phyloP scores from a whole-genome alignment of 2,329 filamentous ascomycete genomes.

The Plectosphaerella cucumerina region DNA sequence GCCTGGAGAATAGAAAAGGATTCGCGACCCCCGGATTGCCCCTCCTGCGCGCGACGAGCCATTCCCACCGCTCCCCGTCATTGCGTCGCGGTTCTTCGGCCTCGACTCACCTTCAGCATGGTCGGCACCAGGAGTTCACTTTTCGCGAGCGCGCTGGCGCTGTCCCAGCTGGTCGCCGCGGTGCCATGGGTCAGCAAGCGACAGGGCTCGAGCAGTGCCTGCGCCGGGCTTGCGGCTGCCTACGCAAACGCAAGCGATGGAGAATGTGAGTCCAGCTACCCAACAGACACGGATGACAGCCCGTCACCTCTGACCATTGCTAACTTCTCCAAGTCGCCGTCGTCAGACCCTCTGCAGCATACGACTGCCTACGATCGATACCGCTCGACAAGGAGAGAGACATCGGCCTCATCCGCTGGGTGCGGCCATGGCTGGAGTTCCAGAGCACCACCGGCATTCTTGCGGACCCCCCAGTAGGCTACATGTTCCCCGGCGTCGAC shows the following conservation, averaged over 20 bases:
- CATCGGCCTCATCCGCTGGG: conserved; percentile 10
- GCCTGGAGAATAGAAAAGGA: background rate
- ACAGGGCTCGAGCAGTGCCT: background rate
- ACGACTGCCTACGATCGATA: conserved; percentile 14
- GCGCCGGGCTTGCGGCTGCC: conserved; percentile 1
- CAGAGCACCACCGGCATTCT: conserved; percentile 16
- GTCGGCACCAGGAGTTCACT: background rate
- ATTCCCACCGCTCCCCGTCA: background rate
- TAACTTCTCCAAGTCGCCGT: background rate
- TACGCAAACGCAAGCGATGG: background rate
- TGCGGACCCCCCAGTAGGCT: conserved; percentile 11
- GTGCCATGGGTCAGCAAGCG: background rate
- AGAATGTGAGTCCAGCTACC: background rate
- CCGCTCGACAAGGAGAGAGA: conserved; percentile 10
- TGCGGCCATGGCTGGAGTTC: conserved; percentile 13
- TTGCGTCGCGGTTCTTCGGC: background rate
- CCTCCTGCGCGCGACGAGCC: background rate
- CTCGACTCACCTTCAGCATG: background rate
- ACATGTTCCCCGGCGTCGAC: conserved; percentile 16
- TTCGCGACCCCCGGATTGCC: background rate
- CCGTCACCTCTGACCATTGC: background rate
- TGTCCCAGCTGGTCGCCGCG: background rate
- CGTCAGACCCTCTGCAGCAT: conserved; percentile 13
- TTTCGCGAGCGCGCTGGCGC: background rate
- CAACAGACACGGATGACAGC: no score